These are phyloP conservation scores for Botrytis cinerea DNA, from an alignment of 2,329 filamentous ascomycete genomes.

Conservation along the genomic window DNA sequence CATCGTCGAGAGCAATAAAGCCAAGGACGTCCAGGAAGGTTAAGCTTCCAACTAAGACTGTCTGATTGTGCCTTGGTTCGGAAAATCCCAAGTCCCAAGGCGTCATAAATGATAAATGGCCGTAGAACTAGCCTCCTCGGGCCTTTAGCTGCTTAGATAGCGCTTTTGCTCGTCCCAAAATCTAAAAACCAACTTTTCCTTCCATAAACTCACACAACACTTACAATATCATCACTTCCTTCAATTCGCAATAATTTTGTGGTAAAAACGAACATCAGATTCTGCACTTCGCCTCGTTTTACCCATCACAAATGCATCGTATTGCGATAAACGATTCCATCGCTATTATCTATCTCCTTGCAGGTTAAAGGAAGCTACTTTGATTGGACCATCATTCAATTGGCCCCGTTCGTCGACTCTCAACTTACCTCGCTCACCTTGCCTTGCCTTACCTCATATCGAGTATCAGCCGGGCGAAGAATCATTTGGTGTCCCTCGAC, in stretches of 20 bases:
- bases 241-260: neutral
- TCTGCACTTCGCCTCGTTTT: neutral
- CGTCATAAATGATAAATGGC: neutral
- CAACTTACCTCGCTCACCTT: neutral
- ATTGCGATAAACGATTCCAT: constrained; percentile 2
- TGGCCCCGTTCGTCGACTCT: neutral
- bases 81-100: neutral
- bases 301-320: constrained; percentile 7
- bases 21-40: neutral
- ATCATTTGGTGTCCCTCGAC: neutral
- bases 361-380: neutral
- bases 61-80: neutral
- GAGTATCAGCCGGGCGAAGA: neutral
- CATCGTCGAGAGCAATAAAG: fast-evolving
- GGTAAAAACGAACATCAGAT: neutral
- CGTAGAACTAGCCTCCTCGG: neutral
- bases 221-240: neutral
- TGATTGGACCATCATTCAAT: neutral
- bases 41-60: neutral
- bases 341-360: constrained; percentile 14
- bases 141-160: neutral
- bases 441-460: neutral
- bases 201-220: neutral
- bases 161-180: neutral
- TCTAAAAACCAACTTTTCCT: neutral